phyloP scores from a whole-genome alignment of 441 rosid genomes.

The Eruca vesicaria region DNA sequence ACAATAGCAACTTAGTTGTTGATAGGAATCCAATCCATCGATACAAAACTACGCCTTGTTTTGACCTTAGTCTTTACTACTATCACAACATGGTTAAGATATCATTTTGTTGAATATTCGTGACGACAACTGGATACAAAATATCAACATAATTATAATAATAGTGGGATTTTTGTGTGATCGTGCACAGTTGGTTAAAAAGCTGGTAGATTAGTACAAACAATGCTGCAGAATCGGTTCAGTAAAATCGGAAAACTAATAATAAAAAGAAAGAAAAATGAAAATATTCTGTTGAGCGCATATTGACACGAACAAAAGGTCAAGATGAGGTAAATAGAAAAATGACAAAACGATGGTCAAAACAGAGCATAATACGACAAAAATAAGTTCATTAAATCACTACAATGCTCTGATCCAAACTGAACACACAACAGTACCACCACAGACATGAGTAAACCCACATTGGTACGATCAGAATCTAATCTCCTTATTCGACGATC shows the following conservation, averaged over 20 bases:
- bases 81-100: background rate
- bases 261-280: background rate
- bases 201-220: conserved; percentile 37
- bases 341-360: conserved; percentile 61
- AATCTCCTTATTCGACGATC: conserved; percentile 43
- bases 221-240: conserved; percentile 36
- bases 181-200: conserved; percentile 36
- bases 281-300: conserved; percentile 29
- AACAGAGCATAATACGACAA: conserved; percentile 35
- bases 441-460: conserved; percentile 37
- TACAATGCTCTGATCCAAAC: conserved; percentile 46
- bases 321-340: conserved; percentile 22
- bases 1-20: background rate
- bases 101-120: background rate
- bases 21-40: background rate
- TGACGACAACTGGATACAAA: background rate
- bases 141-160: background rate
- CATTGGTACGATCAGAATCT: conserved; percentile 41
- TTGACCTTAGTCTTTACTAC: no score
- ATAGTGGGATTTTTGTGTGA: conserved; percentile 5
- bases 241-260: conserved; percentile 24
- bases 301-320: conserved; percentile 39
- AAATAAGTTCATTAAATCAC: conserved; percentile 36
- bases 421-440: conserved; percentile 39
- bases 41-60: background rate